Evolutionary conservation across 148 eudicot genomes (phyloP).

Genomic region (Beta vulgaris): DNA sequence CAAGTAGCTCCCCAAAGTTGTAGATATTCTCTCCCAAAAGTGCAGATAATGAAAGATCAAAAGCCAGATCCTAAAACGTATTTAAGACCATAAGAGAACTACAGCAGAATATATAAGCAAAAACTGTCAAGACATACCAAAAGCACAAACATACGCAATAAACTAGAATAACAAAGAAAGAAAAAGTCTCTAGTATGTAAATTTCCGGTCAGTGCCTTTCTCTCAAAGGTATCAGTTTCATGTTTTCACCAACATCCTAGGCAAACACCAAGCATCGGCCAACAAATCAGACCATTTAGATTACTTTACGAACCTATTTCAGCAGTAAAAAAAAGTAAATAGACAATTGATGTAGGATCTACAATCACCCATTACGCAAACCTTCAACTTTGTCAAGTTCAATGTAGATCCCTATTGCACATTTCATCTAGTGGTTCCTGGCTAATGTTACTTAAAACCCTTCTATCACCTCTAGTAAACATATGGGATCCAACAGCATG

Average conservation of each 20-base stretch:
- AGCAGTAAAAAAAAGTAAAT: background rate
- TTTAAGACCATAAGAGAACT: background rate
- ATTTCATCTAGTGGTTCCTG: background rate
- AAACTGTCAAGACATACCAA: background rate
- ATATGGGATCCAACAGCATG: too few relatives aligned
- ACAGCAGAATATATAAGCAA: background rate
- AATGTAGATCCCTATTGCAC: background rate
- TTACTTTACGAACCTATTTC: background rate
- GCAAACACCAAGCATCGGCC: background rate
- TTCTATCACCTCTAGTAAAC: too few relatives aligned
- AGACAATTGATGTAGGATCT: background rate
- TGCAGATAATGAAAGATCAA: conserved; percentile 84
- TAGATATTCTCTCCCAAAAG: conserved; percentile 91
- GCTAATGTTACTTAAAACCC: too few relatives aligned
- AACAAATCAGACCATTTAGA: background rate
- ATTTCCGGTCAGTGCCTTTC: background rate
- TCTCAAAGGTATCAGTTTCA: background rate
- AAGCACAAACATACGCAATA: background rate
- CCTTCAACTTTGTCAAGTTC: background rate
- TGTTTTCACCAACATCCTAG: background rate
- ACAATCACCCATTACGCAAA: background rate
- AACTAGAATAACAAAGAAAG: background rate
- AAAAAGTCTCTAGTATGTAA: background rate
- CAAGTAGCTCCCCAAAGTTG: conserved; percentile 97
- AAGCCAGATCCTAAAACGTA: conserved; percentile 74